Percentiles rank a stretch among this genome's conserved stretches.
phyloP scores from a whole-genome alignment of 768 basidiomycete species.

The Dioszegia hungarica region DNA sequence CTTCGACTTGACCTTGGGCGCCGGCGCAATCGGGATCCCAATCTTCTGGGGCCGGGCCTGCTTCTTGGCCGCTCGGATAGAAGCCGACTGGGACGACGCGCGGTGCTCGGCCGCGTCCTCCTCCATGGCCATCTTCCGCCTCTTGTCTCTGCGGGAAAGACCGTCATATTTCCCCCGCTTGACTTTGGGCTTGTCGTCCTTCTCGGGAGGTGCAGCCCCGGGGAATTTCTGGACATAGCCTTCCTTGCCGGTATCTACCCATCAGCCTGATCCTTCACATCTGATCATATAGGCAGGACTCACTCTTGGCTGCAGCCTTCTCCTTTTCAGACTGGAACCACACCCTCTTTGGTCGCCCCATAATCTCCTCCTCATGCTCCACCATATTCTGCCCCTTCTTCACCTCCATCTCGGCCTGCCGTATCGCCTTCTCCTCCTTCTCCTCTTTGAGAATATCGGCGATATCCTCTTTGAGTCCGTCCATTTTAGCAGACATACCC shows the following conservation, averaged over 20 bases:
- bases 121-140: conserved; percentile 79
- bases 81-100: conserved; percentile 56
- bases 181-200: conserved; percentile 26
- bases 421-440: conserved; percentile 84
- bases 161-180: conserved; percentile 55
- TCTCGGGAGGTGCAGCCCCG: conserved; percentile 35
- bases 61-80: conserved; percentile 85
- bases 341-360: conserved; percentile 86
- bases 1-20: conserved; percentile 11
- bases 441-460: conserved; percentile 78
- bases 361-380: conserved; percentile 87
- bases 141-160: conserved; percentile 77
- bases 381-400: conserved; percentile 93
- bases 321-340: conserved; percentile 94
- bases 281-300: conserved; percentile 5
- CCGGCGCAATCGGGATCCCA: conserved; percentile 53
- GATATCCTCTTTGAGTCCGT: conserved; percentile 69
- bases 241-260: conserved; percentile 66
- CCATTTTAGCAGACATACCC: conserved; percentile 67
- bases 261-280: background rate
- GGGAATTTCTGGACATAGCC: conserved; percentile 63
- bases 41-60: conserved; percentile 69
- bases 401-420: conserved; percentile 91
- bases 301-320: conserved; percentile 74
- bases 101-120: conserved; percentile 61